Base-by-base conservation (phyloP, 108 stramenopile species). In the Cafeteria roenbergensis region DNA sequence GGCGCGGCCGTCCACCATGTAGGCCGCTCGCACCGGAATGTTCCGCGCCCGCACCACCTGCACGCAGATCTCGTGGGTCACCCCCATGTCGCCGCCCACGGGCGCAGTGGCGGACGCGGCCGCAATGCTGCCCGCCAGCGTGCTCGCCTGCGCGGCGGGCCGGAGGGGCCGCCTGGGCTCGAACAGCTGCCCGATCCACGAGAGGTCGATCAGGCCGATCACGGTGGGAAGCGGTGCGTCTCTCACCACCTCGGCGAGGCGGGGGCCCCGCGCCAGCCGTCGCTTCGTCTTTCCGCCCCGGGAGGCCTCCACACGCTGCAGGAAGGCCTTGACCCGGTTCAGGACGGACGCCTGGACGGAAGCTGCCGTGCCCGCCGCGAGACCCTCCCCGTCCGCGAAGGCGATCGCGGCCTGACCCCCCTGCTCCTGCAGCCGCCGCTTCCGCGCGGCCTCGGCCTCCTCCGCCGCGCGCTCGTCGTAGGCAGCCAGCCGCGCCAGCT, bases 41-140 rank as follows among this genome's bases (percentile, higher is more conserved):
- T 61, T 61, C 29, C 9, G 34, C 17, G 59, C 59, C 9, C 59
- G 59, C 34, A 38, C 29, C 37, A 61, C 21, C 21, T 61, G 59
- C 22, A 61, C 22, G 20, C 2, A 21, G 37, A 61, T 28, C 24
- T 24, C 3, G 37, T 37, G n/a, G 17, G 8, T 28, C n/a, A 21
- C 21, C 12, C 6, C 6, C 12, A 14, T 34, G 42, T 17, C 42
- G 42, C 42, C 42, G 37, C 20, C 59, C 34, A 22, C 2, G 24
- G 17, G 20, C 32, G 9, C 8, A 12, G 12, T 30, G 31, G 32
- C 56, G 14, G 4, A 4, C 56, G 29, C 32, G 9, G 38, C 4
- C 38, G 12, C 4, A 12, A 4, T 38, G 38, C 9, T 12, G 38
- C 9, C 38, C 9, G 38, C 38, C 12, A 12, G 12, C 38, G 38